Conservation (phyloP, 768 basidiomycete genomes). For the Mycena epipterygia region DNA sequence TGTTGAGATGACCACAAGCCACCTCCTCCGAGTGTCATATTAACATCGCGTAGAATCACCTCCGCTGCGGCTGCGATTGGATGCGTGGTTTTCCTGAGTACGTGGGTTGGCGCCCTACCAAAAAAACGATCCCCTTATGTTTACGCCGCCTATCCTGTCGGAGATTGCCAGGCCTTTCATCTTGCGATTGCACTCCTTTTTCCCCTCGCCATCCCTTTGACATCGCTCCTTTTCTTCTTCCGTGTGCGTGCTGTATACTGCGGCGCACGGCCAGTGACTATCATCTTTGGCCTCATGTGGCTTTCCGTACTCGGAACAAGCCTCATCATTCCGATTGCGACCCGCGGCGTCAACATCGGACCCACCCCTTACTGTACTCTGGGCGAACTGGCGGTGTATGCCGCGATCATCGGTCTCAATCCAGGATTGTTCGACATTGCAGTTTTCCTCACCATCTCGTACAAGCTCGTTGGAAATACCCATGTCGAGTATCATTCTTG, state of each 20-base stretch:
- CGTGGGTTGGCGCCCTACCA: neutral
- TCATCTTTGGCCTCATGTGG: neutral
- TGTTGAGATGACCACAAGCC: neutral
- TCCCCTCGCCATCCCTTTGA: conserved; percentile 4
- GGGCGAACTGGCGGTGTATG: neutral
- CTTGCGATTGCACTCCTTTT: neutral
- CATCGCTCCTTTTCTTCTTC: conserved; percentile 7
- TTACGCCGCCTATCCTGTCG: conserved; percentile 2
- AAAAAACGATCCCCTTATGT: conserved; percentile 2
- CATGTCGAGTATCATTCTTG: conserved; percentile 7
- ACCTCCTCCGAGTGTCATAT: neutral
- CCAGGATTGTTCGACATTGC: conserved; percentile 8
- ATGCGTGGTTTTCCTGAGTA: conserved; percentile 1
- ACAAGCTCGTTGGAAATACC: conserved; percentile 1
- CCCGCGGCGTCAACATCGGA: conserved; percentile 1
- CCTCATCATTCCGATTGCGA: neutral
- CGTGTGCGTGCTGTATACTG: neutral
- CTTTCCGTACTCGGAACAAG: neutral
- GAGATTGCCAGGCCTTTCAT: neutral
- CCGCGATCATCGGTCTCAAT: neutral
- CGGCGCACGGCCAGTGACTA: neutral
- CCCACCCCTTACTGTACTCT: conserved; percentile 2
- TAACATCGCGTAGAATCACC: conserved; percentile 1
- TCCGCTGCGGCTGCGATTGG: neutral
- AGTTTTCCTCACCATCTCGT: conserved; percentile 3